Evolutionary conservation across 495 filamentous ascomycete genomes (phyloP).

Genomic region (Hyphodiscus hymeniophilus): DNA sequence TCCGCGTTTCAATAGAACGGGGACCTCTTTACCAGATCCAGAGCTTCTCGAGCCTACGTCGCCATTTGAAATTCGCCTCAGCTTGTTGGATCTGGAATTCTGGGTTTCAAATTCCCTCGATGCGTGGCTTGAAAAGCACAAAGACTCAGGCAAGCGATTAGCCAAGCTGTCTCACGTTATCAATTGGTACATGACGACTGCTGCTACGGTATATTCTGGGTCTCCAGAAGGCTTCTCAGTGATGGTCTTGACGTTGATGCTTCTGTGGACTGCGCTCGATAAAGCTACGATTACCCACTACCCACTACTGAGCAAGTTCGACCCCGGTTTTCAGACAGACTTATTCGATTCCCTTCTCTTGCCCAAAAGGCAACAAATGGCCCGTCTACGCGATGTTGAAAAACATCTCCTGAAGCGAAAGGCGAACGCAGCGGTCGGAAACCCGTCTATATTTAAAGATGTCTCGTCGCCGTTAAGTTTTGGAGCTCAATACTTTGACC

Average conservation of each 20-base stretch:
- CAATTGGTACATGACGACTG: conserved; percentile 26
- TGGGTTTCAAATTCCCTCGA: conserved; percentile 25
- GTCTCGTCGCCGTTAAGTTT: conserved; percentile 32
- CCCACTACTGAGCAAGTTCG: conserved; percentile 41
- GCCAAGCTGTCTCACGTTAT: conserved; percentile 9
- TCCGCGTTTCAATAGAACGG: too few species aligned
- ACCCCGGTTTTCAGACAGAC: conserved; percentile 33
- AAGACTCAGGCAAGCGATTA: conserved; percentile 8
- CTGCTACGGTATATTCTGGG: conserved; percentile 25
- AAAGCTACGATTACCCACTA: conserved; percentile 32
- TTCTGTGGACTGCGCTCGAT: conserved; percentile 58
- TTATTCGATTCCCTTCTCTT: conserved; percentile 44
- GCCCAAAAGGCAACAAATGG: conserved; percentile 39
- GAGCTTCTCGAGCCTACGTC: neutral
- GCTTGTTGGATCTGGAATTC: conserved; percentile 21
- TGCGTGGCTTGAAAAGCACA: conserved; percentile 20
- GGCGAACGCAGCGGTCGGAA: conserved; percentile 5
- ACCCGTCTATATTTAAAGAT: conserved; percentile 28
- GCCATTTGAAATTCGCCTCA: neutral
- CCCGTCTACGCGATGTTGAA: conserved; percentile 39
- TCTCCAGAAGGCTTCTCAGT: conserved; percentile 46
- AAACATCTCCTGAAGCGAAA: conserved; percentile 35
- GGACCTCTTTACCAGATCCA: too few species aligned
- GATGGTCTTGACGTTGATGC: conserved; percentile 52
- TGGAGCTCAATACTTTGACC: conserved; percentile 44